Percentiles rank a stretch among this genome's conserved stretches.
These are phyloP conservation scores for Neoarthrinium moseri DNA, from an alignment of 2,329 filamentous ascomycete genomes.

Conservation along the genomic window DNA sequence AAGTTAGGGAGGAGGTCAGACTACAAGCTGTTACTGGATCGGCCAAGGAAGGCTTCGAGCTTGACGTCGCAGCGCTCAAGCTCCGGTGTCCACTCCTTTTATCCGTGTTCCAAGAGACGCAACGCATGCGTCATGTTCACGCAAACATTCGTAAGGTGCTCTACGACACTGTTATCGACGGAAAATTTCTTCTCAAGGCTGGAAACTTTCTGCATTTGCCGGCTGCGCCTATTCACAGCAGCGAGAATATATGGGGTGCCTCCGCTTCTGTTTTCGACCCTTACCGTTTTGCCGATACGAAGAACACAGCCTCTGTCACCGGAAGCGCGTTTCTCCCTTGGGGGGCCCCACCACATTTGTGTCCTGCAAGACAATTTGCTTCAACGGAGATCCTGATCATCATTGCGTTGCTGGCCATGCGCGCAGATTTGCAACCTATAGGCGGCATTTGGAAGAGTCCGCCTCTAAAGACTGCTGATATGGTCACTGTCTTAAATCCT, in stretches of 20 bases:
- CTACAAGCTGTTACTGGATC: slow-evolving; percentile 20
- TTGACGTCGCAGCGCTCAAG: slow-evolving; percentile 33
- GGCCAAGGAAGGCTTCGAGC: slow-evolving; percentile 12
- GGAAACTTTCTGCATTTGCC: slow-evolving; percentile 31
- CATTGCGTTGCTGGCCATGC: slow-evolving; percentile 20
- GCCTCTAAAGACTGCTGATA: slow-evolving; percentile 13
- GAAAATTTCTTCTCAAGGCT: slow-evolving; percentile 29
- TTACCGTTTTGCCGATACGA: slow-evolving; percentile 17
- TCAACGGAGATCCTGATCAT: slow-evolving; percentile 24
- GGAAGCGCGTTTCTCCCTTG: slow-evolving; percentile 13
- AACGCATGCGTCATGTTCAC: slow-evolving; percentile 24
- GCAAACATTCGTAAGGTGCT: slow-evolving; percentile 27
- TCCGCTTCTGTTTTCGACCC: slow-evolving; percentile 18
- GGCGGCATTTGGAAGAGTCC: neutral
- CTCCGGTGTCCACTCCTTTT: slow-evolving; percentile 31
- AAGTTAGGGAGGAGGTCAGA: slow-evolving; percentile 37
- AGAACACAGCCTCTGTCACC: slow-evolving; percentile 9
- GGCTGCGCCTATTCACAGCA: slow-evolving; percentile 19
- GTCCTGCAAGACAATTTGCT: slow-evolving; percentile 26
- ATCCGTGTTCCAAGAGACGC: slow-evolving; percentile 34
- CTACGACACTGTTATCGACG: slow-evolving; percentile 29
- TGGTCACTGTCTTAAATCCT: neutral
- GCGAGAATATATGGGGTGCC: slow-evolving; percentile 27
- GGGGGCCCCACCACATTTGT: slow-evolving; percentile 19
- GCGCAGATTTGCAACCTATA: slow-evolving; percentile 18